A percentile compares a stretch with the other conserved stretches of the same genome.
Evolutionary conservation across 2,329 filamentous ascomycete species (phyloP).

Genomic region (Madurella mycetomatis): DNA sequence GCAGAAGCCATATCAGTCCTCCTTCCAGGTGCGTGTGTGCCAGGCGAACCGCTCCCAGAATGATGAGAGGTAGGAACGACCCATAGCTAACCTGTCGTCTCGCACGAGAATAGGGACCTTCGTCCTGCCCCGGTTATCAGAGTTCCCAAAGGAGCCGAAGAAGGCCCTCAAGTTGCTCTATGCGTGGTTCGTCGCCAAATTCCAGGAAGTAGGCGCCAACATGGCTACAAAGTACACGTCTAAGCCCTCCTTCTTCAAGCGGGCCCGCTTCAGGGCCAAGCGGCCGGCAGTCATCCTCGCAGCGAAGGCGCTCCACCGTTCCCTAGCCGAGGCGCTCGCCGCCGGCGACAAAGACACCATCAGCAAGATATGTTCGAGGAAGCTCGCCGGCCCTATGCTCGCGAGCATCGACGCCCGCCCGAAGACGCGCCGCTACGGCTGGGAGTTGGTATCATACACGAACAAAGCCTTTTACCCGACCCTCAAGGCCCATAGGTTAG

Average conservation of each 20-base stretch:
- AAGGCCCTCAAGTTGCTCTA: conserved; percentile 8
- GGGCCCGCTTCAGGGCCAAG: conserved; percentile 41
- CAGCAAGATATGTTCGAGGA: conserved; percentile 48
- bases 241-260: conserved; percentile 40
- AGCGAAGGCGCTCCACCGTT: conserved; percentile 55
- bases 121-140: conserved; percentile 38
- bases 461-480: conserved; percentile 39
- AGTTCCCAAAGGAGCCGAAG: conserved; percentile 17
- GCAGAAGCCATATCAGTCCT: conserved; percentile 8
- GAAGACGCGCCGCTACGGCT: conserved; percentile 41
- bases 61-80: not conserved
- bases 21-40: conserved; percentile 18
- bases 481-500: conserved; percentile 52
- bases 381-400: conserved; percentile 49
- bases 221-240: conserved; percentile 42
- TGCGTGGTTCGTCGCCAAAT: conserved; percentile 25
- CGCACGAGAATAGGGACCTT: conserved; percentile 41
- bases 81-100: conserved; percentile 1
- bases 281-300: conserved; percentile 43
- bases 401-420: conserved; percentile 50
- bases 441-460: conserved; percentile 53
- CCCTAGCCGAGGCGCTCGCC: conserved; percentile 60
- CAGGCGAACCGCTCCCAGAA: not conserved
- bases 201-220: conserved; percentile 34
- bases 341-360: conserved; percentile 50